Conservation (phyloP, 345 rosid species). For the Aethionema arabicum region DNA sequence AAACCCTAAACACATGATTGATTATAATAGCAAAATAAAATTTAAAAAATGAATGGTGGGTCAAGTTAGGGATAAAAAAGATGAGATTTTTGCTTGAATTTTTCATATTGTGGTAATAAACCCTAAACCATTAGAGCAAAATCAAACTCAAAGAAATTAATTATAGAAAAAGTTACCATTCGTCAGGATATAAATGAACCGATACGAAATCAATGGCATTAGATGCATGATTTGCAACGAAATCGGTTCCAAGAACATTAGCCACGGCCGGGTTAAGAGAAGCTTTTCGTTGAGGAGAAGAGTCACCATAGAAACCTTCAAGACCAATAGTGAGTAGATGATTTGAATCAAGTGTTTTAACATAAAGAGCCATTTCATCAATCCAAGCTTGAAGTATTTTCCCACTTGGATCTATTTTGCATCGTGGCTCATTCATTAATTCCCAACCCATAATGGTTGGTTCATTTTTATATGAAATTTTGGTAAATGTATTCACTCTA, state of each 20-base stretch:
- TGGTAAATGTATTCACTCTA: constrained; percentile 60
- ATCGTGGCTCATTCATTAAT: constrained; percentile 77
- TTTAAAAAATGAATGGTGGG: too few species aligned
- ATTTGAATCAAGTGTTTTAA: constrained; percentile 56
- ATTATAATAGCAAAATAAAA: too few species aligned
- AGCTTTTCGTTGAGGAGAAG: constrained; percentile 40
- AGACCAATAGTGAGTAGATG: constrained; percentile 70
- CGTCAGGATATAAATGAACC: constrained; percentile 66
- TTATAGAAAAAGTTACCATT: constrained; percentile 45
- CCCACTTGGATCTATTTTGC: constrained; percentile 54
- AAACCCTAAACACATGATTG: too few species aligned
- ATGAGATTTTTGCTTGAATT: too few species aligned
- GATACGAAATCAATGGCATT: constrained; percentile 64
- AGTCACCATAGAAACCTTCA: constrained; percentile 76
- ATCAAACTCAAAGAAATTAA: too few species aligned
- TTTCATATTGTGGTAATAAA: too few species aligned
- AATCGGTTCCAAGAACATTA: constrained; percentile 56
- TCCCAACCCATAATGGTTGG: constrained; percentile 85
- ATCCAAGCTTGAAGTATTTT: constrained; percentile 56
- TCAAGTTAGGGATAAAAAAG: too few species aligned
- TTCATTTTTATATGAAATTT: constrained; percentile 69
- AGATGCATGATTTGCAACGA: constrained; percentile 58
- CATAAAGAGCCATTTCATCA: constrained; percentile 59
- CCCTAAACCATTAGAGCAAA: too few species aligned
- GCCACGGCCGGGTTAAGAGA: constrained; percentile 36